Evolutionary conservation across 2,329 filamentous ascomycete species (phyloP).

Genomic region (Alternaria novae-zelandiae): DNA sequence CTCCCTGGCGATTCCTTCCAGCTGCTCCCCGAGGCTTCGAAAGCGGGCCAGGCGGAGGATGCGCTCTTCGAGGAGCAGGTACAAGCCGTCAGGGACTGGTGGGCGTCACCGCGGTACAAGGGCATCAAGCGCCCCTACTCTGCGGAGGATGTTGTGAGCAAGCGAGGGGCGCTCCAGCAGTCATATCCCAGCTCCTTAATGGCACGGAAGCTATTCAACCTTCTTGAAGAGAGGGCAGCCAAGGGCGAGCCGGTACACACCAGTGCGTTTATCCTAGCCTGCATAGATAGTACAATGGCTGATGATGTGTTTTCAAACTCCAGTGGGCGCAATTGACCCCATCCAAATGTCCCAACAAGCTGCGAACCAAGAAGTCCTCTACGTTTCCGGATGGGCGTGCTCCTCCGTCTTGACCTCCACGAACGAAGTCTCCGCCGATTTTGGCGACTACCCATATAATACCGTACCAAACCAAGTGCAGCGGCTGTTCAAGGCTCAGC

Average conservation of each 20-base stretch:
- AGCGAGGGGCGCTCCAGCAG: constrained; percentile 86
- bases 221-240: constrained; percentile 78
- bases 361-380: constrained; percentile 91
- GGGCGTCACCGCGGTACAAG: constrained; percentile 80
- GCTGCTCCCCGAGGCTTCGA: constrained; percentile 76
- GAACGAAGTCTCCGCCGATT: constrained; percentile 97
- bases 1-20: constrained; percentile 82
- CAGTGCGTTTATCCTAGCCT: constrained; percentile 61
- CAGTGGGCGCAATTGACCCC: constrained; percentile 98
- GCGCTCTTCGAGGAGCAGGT: constrained; percentile 83
- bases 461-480: constrained; percentile 98
- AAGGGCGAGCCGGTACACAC: constrained; percentile 91
- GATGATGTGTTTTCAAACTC: constrained; percentile 21
- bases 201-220: constrained; percentile 91
- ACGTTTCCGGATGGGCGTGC: constrained; percentile 97
- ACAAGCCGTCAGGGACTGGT: constrained; percentile 87
- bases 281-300: constrained; percentile 35
- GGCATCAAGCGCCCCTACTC: constrained; percentile 93
- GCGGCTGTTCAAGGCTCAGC: constrained; percentile 93
- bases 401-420: constrained; percentile 91
- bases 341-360: constrained; percentile 99
- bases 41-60: constrained; percentile 82
- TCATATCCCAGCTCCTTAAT: constrained; percentile 91
- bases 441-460: constrained; percentile 99
- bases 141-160: constrained; percentile 89